Conservation (phyloP, 1,284 basidiomycete species). For the Pseudozyma tsukubaensis region DNA sequence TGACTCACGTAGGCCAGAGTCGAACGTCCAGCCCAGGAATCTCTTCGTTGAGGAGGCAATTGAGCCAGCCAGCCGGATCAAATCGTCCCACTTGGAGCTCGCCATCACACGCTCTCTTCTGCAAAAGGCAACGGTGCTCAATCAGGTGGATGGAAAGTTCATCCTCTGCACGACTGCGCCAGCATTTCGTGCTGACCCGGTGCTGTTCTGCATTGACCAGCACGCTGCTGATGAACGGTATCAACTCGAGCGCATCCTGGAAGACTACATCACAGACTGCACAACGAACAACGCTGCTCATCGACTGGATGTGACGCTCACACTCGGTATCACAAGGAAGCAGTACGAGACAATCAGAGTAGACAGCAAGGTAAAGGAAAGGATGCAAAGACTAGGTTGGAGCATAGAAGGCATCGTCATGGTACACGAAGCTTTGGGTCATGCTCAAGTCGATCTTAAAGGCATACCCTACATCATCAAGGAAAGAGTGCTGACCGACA, state of each 20-base stretch:
- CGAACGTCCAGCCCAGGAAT: not conserved
- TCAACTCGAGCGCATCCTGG: slow-evolving; percentile 84
- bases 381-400: slow-evolving; percentile 25
- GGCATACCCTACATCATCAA: slow-evolving; percentile 27
- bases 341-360: slow-evolving; percentile 16
- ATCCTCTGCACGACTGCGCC: slow-evolving; percentile 75
- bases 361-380: not conserved
- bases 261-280: slow-evolving; percentile 73
- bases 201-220: slow-evolving; percentile 86
- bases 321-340: slow-evolving; percentile 20
- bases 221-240: slow-evolving; percentile 92
- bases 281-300: slow-evolving; percentile 4
- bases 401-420: slow-evolving; percentile 7
- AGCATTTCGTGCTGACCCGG: slow-evolving; percentile 38
- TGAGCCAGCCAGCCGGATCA: not conserved
- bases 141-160: slow-evolving; percentile 89
- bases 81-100: slow-evolving; percentile 9
- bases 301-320: not conserved
- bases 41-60: not conserved
- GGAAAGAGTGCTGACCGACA: slow-evolving; percentile 14
- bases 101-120: slow-evolving; percentile 24
- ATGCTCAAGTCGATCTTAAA: slow-evolving; percentile 35
- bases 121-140: slow-evolving; percentile 70
- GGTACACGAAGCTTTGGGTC: slow-evolving; percentile 18
- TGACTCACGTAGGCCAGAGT: slow-evolving; percentile 10